Base-by-base conservation (phyloP, 2,329 filamentous ascomycete species). In the Trichophaea hybrida region DNA sequence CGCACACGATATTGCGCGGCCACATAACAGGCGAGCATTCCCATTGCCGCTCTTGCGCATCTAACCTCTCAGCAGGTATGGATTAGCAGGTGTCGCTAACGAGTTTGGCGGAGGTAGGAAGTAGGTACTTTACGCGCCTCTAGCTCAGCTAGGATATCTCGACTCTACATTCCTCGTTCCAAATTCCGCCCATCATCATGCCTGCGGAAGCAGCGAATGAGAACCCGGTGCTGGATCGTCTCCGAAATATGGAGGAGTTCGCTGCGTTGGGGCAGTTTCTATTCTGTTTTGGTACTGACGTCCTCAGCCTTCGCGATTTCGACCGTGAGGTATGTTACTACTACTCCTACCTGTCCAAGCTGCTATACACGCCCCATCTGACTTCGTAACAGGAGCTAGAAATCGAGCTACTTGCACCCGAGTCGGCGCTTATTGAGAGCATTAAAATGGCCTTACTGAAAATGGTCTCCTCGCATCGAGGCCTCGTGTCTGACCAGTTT, bases 201-300 rank as follows among this genome's bases (percentile, higher is more conserved):
- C 32, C 52, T 17, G 35, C 54, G 15, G 37, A 43, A 17, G 67
- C 55, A 15, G 48, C 24, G 24, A 24, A 24, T 3, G 24, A 3
- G 24, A 24, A 3, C 61, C 3, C 68, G 24, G 44, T 82, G 58
- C 76, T 94, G 33, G 75, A 81, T 60, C 82, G 78, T 65, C 79
- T 97, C 66, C 82, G 91, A 64, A 93, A 87, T 71, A 89, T 87
- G 78, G 97, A 91, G 90, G 86, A 96, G 72, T 96, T 97, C 73
- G 88, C 91, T 62, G 91, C 89, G 69, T 75, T 97, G 6, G 89
- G 85, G 74, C 91, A 98, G 74, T 98, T 89, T 79, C 87, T 97
- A 62, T 86, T 84, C 71, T 81, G 91, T 44, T 98, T 98, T 72
- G 90, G 91, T 63, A 83, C 58, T 37, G 60, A 85, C 69, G 83